A percentile compares a stretch with the other conserved stretches of the same genome.
Conservation (phyloP, 805 yeast genomes). For the Saccharomyces eubayanus region DNA sequence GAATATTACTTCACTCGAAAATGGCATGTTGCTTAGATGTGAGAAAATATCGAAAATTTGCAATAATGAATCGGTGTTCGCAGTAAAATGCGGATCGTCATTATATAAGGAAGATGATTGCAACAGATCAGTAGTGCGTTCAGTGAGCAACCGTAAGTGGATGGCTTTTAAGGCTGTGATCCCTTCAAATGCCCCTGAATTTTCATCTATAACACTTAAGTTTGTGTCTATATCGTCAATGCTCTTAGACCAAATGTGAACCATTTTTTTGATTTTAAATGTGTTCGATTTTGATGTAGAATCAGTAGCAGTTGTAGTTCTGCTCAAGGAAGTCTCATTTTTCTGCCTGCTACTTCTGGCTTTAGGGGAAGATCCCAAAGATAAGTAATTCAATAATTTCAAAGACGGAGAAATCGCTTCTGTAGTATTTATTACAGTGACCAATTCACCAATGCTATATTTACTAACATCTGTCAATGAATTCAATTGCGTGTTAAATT, state of each 20-base stretch:
- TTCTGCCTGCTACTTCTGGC: neutral
- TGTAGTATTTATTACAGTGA: conserved; percentile 22
- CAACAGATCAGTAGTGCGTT: conserved; percentile 60
- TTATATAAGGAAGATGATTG: conserved; percentile 46
- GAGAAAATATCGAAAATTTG: conserved; percentile 32
- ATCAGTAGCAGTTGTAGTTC: conserved; percentile 10
- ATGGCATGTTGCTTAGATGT: conserved; percentile 37
- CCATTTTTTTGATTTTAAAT: conserved; percentile 13
- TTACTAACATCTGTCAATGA: conserved; percentile 15
- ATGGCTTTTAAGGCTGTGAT: conserved; percentile 18
- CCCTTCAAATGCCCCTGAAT: conserved; percentile 18
- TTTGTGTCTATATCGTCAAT: conserved; percentile 17
- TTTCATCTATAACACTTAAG: conserved; percentile 16
- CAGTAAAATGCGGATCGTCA: conserved; percentile 22
- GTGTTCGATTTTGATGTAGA: conserved; percentile 14
- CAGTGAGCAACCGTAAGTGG: conserved; percentile 51
- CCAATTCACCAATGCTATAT: conserved; percentile 14
- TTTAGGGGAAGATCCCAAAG: conserved; percentile 5
- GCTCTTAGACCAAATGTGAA: conserved; percentile 10
- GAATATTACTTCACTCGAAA: conserved; percentile 57
- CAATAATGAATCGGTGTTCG: conserved; percentile 25
- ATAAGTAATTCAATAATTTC: conserved; percentile 24
- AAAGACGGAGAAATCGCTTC: conserved; percentile 27
- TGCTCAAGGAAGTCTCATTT: conserved; percentile 7
- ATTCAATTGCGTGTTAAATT: conserved; percentile 2